Evolutionary conservation across 306 rosid genomes (phyloP), one percentile per base, ranked within the genome.

Genomic region (Medicago arabica): DNA sequence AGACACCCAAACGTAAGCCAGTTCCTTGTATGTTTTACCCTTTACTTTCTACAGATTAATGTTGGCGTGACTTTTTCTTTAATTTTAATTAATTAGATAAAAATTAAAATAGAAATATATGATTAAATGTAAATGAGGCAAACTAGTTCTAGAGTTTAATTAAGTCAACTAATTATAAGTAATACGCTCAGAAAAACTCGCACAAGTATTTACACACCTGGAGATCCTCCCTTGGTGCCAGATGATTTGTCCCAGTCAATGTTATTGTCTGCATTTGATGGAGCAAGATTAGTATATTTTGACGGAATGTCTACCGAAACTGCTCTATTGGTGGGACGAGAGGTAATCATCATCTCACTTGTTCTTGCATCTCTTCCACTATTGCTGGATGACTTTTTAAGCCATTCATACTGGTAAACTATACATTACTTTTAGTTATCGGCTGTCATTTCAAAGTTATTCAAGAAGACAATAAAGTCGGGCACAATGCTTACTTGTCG

Each of bases 131-230:
- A 60, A 53, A 62, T 17, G 67, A 38, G 34, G 62, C 59, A 16
- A 9, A 44, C 21, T 75, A 19, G n/a, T n/a, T 77, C 36, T 38
- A 44, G 76, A 55, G 51, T 71, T 74, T 72, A 55, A 74, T 73
- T 61, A 25, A 76, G 41, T 83, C 58, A 40, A 66, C 69, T 82
- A 65, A 79, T 76, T 58, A 46, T 41, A 43, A 54, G 41, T 23
- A 72, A 78, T 67, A 51, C 71, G 74, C 78, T 69, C 88, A 95
- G 98, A 83, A 89, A 90, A 80, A 86, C 97, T 69, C 97, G 97
- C 34, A 95, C 97, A 4, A 87, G 93, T 73, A 89, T 95, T 71
- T 85, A 76, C 87, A 90, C 97, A 66, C 87, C 96, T 14, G 98
- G 93, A 78, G 88, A 90, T 75, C 97, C 97, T 87, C 88, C 91